phyloP scores from a whole-genome alignment of 2,329 filamentous ascomycete genomes.

The Xylaria sp. region DNA sequence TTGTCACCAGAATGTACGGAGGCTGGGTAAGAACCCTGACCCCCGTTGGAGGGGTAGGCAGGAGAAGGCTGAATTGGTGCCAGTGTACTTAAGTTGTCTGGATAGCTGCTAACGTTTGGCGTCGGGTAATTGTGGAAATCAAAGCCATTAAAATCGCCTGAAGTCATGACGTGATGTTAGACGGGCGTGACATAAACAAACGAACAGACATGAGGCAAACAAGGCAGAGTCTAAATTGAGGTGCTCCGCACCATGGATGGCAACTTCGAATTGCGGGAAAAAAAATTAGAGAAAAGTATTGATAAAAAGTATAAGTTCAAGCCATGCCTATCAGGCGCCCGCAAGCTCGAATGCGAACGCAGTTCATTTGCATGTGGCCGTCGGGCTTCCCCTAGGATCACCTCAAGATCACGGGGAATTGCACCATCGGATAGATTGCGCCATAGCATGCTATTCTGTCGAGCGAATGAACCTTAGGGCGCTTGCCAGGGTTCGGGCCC shows the following conservation, averaged over 20 bases:
- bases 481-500: slow-evolving; percentile 37
- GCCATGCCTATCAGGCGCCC: slow-evolving; percentile 41
- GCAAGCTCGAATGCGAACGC: slow-evolving; percentile 42
- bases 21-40: slow-evolving; percentile 52
- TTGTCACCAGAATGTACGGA: slow-evolving; percentile 51
- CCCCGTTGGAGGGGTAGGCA: slow-evolving; percentile 55
- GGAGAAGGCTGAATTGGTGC: slow-evolving; percentile 65
- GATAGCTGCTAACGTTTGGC: slow-evolving; percentile 59
- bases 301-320: slow-evolving; percentile 41
- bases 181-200: slow-evolving; percentile 44
- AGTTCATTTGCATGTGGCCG: slow-evolving; percentile 35
- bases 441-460: slow-evolving; percentile 49
- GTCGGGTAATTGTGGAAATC: slow-evolving; percentile 66
- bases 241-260: slow-evolving; percentile 47
- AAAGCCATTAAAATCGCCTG: slow-evolving; percentile 68
- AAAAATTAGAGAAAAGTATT: slow-evolving; percentile 29
- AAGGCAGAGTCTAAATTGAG: slow-evolving; percentile 41
- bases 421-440: slow-evolving; percentile 63
- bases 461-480: slow-evolving; percentile 39
- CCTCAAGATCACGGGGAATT: slow-evolving; percentile 68
- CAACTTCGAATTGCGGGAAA: slow-evolving; percentile 41
- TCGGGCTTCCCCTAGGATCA: slow-evolving; percentile 41
- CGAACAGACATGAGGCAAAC: slow-evolving; percentile 41
- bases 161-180: slow-evolving; percentile 62
- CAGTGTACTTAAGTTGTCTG: slow-evolving; percentile 56